A percentile compares a stretch with the other conserved stretches of the same genome.
Conservation (phyloP, 2,329 filamentous ascomycete species). For the Pseudocercospora fijiensis region DNA sequence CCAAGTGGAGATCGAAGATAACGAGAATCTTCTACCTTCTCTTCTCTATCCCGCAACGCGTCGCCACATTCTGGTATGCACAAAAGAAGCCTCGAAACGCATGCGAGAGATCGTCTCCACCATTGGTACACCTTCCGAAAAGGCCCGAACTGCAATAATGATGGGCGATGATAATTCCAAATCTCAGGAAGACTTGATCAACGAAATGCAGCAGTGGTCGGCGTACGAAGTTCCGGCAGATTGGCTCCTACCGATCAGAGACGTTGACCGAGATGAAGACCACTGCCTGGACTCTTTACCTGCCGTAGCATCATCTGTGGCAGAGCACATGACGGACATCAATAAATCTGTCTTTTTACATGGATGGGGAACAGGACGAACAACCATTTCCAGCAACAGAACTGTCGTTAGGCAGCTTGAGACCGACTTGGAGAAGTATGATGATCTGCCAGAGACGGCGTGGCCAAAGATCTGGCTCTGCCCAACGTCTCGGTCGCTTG, state of each 20-base stretch:
- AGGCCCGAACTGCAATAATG: conserved; percentile 58
- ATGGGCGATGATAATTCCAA: conserved; percentile 49
- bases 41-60: conserved; percentile 63
- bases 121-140: conserved; percentile 63
- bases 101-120: conserved; percentile 66
- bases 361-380: conserved; percentile 64
- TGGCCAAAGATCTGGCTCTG: conserved; percentile 66
- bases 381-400: conserved; percentile 70
- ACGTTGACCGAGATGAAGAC: conserved; percentile 50
- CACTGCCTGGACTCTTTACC: conserved; percentile 47
- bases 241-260: conserved; percentile 62
- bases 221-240: conserved; percentile 54
- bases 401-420: conserved; percentile 67
- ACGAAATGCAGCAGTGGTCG: conserved; percentile 47
- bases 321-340: conserved; percentile 55
- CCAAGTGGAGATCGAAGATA: conserved; percentile 64
- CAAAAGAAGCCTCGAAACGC: conserved; percentile 61
- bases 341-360: conserved; percentile 72
- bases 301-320: conserved; percentile 46
- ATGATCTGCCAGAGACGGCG: conserved; percentile 49
- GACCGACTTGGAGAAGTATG: conserved; percentile 54
- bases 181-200: conserved; percentile 33
- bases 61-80: conserved; percentile 62
- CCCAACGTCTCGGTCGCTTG: conserved; percentile 63
- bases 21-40: conserved; percentile 59